phyloP scores from a whole-genome alignment of 192 early-diverging fungal genomes.

The Radiomyces spectabilis region DNA sequence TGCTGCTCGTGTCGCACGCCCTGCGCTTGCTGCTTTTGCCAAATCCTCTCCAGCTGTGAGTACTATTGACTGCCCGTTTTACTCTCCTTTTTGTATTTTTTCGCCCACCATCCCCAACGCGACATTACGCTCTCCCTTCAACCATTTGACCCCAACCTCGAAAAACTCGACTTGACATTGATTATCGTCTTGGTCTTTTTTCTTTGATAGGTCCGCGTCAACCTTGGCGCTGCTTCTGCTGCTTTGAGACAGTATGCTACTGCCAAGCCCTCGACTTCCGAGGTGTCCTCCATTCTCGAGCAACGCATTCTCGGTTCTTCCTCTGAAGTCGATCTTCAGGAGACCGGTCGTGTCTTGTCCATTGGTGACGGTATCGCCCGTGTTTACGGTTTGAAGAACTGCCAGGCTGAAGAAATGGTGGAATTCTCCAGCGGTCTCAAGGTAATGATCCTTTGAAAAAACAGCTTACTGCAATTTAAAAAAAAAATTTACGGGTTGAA shows the following conservation, averaged over 20 bases:
- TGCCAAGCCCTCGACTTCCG: slow-evolving; percentile 71
- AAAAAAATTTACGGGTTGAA: slow-evolving; percentile 91
- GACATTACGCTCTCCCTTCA: too few species aligned
- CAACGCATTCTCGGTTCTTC: slow-evolving; percentile 88
- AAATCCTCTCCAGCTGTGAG: slow-evolving; percentile 37
- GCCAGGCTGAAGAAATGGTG: slow-evolving; percentile 99
- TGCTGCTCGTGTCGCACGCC: slow-evolving; percentile 3
- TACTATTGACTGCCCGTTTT: too few species aligned
- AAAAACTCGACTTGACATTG: too few species aligned
- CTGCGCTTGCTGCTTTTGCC: not conserved
- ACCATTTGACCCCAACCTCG: too few species aligned
- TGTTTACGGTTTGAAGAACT: slow-evolving; percentile 97
- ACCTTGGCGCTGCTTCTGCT: slow-evolving; percentile 40
- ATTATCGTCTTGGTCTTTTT: not conserved
- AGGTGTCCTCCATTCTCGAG: slow-evolving; percentile 97
- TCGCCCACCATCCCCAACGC: too few species aligned
- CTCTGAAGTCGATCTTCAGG: slow-evolving; percentile 84
- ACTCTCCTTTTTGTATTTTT: too few species aligned
- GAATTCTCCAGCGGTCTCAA: slow-evolving; percentile 99
- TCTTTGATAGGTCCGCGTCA: slow-evolving; percentile 36
- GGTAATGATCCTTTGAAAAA: slow-evolving; percentile 99
- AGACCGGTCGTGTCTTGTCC: slow-evolving; percentile 98
- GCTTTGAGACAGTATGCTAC: slow-evolving; percentile 46
- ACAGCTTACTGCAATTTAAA: slow-evolving; percentile 56
- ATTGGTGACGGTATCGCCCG: slow-evolving; percentile 99